phyloP scores from a whole-genome alignment of 2,329 filamentous ascomycete species.

The Pseudogymnoascus sp. region DNA sequence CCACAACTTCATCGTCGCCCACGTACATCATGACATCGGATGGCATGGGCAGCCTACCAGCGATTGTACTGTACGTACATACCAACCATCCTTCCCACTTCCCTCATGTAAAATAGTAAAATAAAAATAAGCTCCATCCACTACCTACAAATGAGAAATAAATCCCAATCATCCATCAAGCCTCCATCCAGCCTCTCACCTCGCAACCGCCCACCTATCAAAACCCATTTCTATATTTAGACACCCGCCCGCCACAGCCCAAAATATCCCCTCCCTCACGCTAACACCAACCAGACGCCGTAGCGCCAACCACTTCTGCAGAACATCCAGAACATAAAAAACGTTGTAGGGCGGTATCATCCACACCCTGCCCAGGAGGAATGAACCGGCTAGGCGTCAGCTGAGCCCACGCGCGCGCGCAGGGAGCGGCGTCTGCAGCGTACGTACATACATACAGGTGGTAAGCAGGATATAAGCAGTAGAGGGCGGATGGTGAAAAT shows the following conservation, averaged over 20 bases:
- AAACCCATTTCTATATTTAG: not conserved
- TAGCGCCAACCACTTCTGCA: not conserved
- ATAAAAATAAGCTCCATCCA: no score
- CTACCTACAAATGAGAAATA: no score
- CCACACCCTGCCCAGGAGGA: not conserved
- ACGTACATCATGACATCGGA: not conserved
- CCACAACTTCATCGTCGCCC: not conserved
- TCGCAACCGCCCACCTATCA: not conserved
- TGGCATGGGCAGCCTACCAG: not conserved
- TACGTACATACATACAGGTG: not conserved
- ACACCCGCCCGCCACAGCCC: not conserved
- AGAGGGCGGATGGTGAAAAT: not conserved
- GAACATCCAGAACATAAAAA: not conserved
- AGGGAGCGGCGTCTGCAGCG: not conserved
- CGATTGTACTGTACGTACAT: no score
- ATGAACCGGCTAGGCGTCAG: not conserved
- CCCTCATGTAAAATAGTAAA: no score
- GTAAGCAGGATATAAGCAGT: no score
- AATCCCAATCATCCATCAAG: no score
- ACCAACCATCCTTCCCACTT: no score
- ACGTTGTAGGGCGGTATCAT: not conserved
- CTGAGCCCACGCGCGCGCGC: not conserved
- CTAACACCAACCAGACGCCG: not conserved
- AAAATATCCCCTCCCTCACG: not conserved
- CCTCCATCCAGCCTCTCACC: not conserved